These are phyloP conservation scores for Xylaria multiplex DNA, from an alignment of 2,329 filamentous ascomycete genomes.

Conservation along the genomic window DNA sequence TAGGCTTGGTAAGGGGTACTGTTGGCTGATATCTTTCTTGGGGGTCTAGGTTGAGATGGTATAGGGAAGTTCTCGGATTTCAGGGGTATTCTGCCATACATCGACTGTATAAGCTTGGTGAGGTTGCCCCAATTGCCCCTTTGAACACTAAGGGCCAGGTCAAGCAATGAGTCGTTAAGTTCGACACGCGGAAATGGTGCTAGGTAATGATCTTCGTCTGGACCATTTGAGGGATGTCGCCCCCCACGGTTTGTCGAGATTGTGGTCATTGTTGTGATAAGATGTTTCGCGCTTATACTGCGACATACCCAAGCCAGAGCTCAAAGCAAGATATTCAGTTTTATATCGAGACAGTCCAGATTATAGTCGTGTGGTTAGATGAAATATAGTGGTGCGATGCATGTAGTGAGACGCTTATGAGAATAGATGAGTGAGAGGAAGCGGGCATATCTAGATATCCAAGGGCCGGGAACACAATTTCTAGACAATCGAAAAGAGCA, in stretches of 20 bases:
- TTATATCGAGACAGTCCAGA: too few relatives aligned
- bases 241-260: neutral
- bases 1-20: neutral
- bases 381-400: too few relatives aligned
- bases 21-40: neutral
- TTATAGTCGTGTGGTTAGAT: too few relatives aligned
- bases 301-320: neutral
- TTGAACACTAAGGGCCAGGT: conserved; percentile 2
- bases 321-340: too few relatives aligned
- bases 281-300: conserved; percentile 2
- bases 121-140: conserved; percentile 8
- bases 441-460: too few relatives aligned
- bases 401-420: too few relatives aligned
- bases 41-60: neutral
- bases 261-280: neutral
- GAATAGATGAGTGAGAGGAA: too few relatives aligned
- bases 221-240: too few relatives aligned
- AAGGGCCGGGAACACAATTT: too few relatives aligned
- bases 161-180: neutral
- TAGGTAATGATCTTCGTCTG: neutral
- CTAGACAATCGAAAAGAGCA: too few relatives aligned
- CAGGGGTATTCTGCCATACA: neutral
- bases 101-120: neutral
- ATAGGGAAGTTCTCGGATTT: neutral
- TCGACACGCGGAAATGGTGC: neutral